Evolutionary conservation across 2,329 filamentous ascomycete species (phyloP).

Genomic region (Pseudocercospora macadamiae): DNA sequence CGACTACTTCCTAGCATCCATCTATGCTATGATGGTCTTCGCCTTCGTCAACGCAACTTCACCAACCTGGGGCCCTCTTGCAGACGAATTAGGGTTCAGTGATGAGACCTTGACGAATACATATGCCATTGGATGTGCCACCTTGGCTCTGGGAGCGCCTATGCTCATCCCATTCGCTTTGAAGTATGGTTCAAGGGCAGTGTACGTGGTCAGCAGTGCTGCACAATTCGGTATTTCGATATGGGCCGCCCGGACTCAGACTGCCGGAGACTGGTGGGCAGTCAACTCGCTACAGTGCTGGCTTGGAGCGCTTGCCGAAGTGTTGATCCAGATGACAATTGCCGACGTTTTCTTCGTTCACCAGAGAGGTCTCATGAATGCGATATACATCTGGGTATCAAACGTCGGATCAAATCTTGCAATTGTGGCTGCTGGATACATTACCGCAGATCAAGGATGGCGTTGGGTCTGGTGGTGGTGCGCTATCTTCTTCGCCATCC

Average conservation of each 20-base stretch:
- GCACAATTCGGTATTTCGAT: constrained; percentile 54
- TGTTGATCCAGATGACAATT: constrained; percentile 56
- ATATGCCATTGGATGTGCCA: constrained; percentile 50
- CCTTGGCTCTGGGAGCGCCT: constrained; percentile 52
- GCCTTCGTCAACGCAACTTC: constrained; percentile 47
- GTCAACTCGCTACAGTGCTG: constrained; percentile 51
- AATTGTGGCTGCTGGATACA: constrained; percentile 46
- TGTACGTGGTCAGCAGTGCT: constrained; percentile 53
- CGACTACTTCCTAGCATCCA: constrained; percentile 48
- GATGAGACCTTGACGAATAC: constrained; percentile 48
- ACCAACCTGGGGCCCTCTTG: constrained; percentile 49
- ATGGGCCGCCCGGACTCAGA: constrained; percentile 52
- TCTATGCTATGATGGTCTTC: constrained; percentile 49
- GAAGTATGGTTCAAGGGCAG: constrained; percentile 54
- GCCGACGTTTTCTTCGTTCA: constrained; percentile 51
- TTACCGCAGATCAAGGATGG: constrained; percentile 51
- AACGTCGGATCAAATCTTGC: constrained; percentile 43
- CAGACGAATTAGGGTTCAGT: constrained; percentile 48
- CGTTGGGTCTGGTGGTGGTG: constrained; percentile 53
- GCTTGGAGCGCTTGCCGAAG: constrained; percentile 53
- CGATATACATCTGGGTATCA: constrained; percentile 47
- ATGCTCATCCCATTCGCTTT: constrained; percentile 57
- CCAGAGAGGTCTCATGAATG: constrained; percentile 52
- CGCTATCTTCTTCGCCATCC: constrained; percentile 44
- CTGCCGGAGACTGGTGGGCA: constrained; percentile 47